These are phyloP conservation scores for Plasmodium inui DNA, from an alignment of 169 alveolate species.

Conservation along the genomic window DNA sequence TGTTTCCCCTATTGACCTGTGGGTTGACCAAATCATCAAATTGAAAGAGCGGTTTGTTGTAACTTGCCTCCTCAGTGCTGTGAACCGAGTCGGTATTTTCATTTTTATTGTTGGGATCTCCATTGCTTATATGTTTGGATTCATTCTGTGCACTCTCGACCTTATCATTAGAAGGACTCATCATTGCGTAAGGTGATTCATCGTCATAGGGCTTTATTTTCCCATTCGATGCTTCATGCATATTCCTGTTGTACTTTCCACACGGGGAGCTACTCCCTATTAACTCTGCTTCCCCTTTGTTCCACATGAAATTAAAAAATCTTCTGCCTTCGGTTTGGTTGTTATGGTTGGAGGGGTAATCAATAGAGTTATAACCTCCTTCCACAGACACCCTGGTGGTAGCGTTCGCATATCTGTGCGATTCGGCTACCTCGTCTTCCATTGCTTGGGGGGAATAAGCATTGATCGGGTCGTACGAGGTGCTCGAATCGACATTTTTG, in stretches of 20 bases:
- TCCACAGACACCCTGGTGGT: background rate
- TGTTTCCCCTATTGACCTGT: conserved; percentile 25
- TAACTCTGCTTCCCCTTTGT: background rate
- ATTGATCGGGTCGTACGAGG: background rate
- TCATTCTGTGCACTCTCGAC: background rate
- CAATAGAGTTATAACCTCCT: background rate
- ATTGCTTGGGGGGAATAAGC: background rate
- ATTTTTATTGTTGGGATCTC: background rate
- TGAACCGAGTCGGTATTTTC: background rate
- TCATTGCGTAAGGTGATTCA: background rate
- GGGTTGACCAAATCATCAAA: conserved; percentile 68
- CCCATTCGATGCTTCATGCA: background rate
- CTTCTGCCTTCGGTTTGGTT: background rate
- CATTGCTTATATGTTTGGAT: background rate
- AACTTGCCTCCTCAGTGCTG: background rate
- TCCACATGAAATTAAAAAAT: background rate
- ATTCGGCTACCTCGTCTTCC: background rate
- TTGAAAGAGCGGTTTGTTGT: conserved; percentile 42
- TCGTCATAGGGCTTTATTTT: background rate
- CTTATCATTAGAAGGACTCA: background rate
- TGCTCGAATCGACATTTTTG: background rate
- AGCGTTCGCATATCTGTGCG: background rate
- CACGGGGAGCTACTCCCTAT: background rate
- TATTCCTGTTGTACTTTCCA: background rate
- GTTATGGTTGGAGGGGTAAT: background rate